These are phyloP conservation scores for Cadophora gregata DNA, from an alignment of 2,329 filamentous ascomycete genomes.

Conservation along the genomic window DNA sequence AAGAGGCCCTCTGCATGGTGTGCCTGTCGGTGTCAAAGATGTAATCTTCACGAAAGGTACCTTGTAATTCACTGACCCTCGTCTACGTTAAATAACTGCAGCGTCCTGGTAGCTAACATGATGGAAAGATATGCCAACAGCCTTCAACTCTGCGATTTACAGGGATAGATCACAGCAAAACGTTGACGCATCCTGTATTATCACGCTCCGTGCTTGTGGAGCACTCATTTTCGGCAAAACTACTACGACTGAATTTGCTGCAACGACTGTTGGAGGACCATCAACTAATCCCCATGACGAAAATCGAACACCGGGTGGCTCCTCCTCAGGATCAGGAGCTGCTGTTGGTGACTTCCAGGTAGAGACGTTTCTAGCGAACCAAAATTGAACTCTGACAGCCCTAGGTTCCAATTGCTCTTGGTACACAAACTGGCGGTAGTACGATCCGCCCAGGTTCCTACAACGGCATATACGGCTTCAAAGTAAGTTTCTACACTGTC, in stretches of 20 bases:
- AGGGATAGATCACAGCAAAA: constrained; percentile 48
- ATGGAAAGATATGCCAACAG: constrained; percentile 59
- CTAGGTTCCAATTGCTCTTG: constrained; percentile 58
- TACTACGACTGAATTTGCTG: constrained; percentile 69
- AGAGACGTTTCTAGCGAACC: background rate
- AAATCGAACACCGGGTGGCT: constrained; percentile 66
- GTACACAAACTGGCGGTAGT: constrained; percentile 71
- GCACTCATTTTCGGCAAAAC: constrained; percentile 65
- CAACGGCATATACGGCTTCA: constrained; percentile 68
- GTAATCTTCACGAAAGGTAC: constrained; percentile 61
- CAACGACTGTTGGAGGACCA: constrained; percentile 57
- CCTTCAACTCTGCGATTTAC: constrained; percentile 62
- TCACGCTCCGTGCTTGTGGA: constrained; percentile 58
- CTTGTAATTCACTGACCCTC: background rate
- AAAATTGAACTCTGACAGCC: background rate
- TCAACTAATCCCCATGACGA: constrained; percentile 63
- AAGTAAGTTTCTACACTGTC: constrained; percentile 43
- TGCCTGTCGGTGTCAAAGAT: constrained; percentile 66
- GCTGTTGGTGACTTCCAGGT: constrained; percentile 69
- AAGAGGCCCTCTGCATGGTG: constrained; percentile 61
- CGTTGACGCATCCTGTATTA: constrained; percentile 59
- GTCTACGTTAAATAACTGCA: constrained; percentile 9
- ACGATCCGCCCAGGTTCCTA: constrained; percentile 68
- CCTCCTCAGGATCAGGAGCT: constrained; percentile 69
- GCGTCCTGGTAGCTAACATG: background rate